Conservation (phyloP, 148 eudicot species). For the Rhododendron vialii region DNA sequence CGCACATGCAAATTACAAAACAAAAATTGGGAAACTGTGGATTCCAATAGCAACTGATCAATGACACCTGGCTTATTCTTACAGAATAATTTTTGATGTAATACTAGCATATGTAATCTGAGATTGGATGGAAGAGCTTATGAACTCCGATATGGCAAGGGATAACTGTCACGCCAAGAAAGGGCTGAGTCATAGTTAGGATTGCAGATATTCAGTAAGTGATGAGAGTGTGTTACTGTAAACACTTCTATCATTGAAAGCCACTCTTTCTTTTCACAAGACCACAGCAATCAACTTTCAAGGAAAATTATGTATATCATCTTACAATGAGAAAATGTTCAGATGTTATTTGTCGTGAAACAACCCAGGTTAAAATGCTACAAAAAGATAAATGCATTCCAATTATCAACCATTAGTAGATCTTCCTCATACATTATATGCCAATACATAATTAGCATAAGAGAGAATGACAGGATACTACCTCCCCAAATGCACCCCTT, state of each 20-base stretch:
- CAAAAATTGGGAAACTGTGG: not conserved
- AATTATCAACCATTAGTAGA: not conserved
- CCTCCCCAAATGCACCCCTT: conserved; percentile 50
- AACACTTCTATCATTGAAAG: not conserved
- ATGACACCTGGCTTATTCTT: not conserved
- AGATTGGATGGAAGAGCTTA: not conserved
- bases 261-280: not conserved
- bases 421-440: not conserved
- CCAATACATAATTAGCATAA: not conserved
- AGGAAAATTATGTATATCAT: not conserved
- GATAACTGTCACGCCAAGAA: not conserved
- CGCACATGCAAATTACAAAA: not conserved
- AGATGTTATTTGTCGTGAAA: not conserved
- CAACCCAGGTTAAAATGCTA: not conserved
- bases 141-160: not conserved
- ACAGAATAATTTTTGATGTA: not conserved
- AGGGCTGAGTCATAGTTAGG: not conserved
- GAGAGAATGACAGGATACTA: conserved; percentile 2
- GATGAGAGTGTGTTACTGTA: not conserved
- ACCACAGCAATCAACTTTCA: not conserved
- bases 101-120: not conserved
- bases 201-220: not conserved
- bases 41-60: not conserved
- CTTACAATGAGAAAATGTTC: not conserved
- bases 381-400: not conserved